phyloP scores from a whole-genome alignment of 768 basidiomycete genomes.

The Lyophyllum decastes region DNA sequence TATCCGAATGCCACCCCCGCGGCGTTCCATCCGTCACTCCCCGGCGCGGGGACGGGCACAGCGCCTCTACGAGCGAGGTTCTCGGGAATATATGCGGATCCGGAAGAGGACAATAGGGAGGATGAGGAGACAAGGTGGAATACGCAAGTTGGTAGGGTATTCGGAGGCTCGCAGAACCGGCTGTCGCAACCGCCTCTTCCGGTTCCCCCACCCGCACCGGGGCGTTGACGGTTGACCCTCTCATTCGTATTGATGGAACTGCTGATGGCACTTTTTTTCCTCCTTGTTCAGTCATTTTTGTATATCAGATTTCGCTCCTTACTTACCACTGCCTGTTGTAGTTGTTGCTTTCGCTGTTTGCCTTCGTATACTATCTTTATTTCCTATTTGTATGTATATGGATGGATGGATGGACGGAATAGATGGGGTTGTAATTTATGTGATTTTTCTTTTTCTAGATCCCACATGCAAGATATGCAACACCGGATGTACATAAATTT shows the following conservation, averaged over 20 bases:
- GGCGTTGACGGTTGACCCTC: background rate
- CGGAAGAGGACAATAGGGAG: background rate
- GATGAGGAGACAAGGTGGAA: constrained; percentile 2
- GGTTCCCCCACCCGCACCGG: background rate
- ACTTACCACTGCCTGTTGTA: too few species aligned
- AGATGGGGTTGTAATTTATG: too few species aligned
- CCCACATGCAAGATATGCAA: too few species aligned
- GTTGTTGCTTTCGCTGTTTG: too few species aligned
- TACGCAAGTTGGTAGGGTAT: background rate
- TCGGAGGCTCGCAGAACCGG: background rate
- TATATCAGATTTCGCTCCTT: too few species aligned
- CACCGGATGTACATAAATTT: too few species aligned
- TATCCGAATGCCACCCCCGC: background rate
- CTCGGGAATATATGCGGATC: background rate
- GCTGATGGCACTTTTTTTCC: background rate
- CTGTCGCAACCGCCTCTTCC: background rate
- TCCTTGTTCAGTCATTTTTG: too few species aligned
- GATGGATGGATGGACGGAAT: too few species aligned
- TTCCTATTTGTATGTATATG: too few species aligned
- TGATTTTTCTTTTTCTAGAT: too few species aligned
- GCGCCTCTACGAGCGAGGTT: background rate
- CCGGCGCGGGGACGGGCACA: background rate
- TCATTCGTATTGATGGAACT: too few species aligned
- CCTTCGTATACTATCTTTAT: too few species aligned
- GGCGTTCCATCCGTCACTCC: background rate